Evolutionary conservation across 495 filamentous ascomycete species (phyloP).

Genomic region (Podospora conica): DNA sequence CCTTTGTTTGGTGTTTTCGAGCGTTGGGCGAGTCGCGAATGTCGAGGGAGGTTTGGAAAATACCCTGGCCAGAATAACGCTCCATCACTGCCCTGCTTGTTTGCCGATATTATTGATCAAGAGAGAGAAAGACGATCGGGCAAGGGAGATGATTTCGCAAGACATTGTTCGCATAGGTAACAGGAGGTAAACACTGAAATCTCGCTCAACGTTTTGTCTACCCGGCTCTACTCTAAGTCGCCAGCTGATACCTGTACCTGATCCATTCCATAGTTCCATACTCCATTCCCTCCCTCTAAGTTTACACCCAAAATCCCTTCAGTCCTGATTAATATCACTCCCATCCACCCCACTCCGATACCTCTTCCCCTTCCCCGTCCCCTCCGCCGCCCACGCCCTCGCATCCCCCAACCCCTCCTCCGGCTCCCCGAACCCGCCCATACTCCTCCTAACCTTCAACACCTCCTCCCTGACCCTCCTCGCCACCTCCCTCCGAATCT

Average conservation of each 20-base stretch:
- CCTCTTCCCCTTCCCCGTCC: constrained; percentile 27
- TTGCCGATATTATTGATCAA: too few species aligned
- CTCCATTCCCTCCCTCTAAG: neutral
- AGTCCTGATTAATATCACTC: constrained; percentile 39
- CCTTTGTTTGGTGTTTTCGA: too few species aligned
- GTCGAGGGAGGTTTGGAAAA: too few species aligned
- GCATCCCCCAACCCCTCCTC: constrained; percentile 48
- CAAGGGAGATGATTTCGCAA: too few species aligned
- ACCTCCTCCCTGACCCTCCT: constrained; percentile 71
- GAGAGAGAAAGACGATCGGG: too few species aligned
- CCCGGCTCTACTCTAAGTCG: neutral
- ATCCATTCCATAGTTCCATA: too few species aligned
- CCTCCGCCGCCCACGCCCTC: constrained; percentile 41
- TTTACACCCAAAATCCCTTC: neutral
- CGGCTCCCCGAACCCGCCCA: constrained; percentile 68
- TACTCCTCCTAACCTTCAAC: constrained; percentile 59
- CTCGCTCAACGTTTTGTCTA: neutral
- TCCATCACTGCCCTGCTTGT: too few species aligned
- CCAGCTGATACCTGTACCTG: too few species aligned
- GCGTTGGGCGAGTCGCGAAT: too few species aligned
- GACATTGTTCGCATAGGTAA: too few species aligned
- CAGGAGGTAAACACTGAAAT: neutral
- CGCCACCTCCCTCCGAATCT: constrained; percentile 77
- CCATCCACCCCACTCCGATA: constrained; percentile 45
- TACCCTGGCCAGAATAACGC: too few species aligned